phyloP scores from a whole-genome alignment of 768 basidiomycete species.

The Boletus rubescentipes region DNA sequence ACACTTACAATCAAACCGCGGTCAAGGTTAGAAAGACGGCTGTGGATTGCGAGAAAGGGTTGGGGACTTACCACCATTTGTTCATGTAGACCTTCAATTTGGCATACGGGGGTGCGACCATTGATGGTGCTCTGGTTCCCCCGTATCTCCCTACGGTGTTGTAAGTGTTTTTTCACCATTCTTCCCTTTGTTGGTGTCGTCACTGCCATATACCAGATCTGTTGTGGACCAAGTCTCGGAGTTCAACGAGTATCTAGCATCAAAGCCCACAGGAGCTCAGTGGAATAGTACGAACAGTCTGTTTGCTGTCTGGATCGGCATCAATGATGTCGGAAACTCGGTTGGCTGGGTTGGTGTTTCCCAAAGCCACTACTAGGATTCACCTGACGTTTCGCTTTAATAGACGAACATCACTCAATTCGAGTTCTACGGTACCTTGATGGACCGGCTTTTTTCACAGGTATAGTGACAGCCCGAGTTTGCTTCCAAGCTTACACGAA shows the following conservation, averaged over 20 bases:
- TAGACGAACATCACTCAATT: conserved; percentile 25
- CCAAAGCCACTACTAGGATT: neutral
- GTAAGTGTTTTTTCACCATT: conserved; percentile 37
- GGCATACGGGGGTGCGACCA: conserved; percentile 67
- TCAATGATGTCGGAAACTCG: conserved; percentile 53
- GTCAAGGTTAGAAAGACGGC: conserved; percentile 38
- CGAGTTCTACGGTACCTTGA: conserved; percentile 26
- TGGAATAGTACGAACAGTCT: conserved; percentile 59
- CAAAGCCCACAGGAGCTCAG: conserved; percentile 48
- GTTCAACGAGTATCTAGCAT: conserved; percentile 48
- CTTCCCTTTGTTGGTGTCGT: neutral
- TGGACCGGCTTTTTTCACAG: conserved; percentile 30
- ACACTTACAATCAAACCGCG: conserved; percentile 54
- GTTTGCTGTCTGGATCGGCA: conserved; percentile 71
- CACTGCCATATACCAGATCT: conserved; percentile 11
- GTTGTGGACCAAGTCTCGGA: conserved; percentile 57
- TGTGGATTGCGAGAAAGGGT: neutral
- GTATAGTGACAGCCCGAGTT: conserved; percentile 1
- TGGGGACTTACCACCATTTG: neutral
- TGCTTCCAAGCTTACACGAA: neutral
- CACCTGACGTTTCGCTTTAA: neutral
- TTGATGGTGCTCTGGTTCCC: conserved; percentile 54
- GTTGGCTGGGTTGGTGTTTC: conserved; percentile 18
- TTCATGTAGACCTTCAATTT: conserved; percentile 55
- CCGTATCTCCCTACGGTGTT: conserved; percentile 53